Percentiles rank a stretch among this genome's conserved stretches.
Evolutionary conservation across 2,329 filamentous ascomycete genomes (phyloP).

Genomic region (Pseudodiploospora longispora): DNA sequence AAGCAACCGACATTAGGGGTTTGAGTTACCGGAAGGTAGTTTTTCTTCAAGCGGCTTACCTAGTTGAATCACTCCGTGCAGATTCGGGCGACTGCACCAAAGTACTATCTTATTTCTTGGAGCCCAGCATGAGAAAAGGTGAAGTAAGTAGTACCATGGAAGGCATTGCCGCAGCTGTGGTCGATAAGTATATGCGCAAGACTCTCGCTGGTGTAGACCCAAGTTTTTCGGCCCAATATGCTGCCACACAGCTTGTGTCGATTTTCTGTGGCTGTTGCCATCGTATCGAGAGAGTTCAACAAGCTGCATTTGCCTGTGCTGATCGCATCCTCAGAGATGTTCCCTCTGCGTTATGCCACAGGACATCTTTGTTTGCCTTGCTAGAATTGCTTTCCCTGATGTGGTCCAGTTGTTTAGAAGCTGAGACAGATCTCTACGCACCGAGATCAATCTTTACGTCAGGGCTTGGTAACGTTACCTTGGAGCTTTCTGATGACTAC

Average conservation of each 20-base stretch:
- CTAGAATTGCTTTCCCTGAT: conserved; percentile 87
- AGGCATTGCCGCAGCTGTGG: conserved; percentile 55
- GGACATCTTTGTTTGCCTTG: conserved; percentile 82
- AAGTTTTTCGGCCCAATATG: conserved; percentile 80
- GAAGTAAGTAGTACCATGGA: conserved; percentile 60
- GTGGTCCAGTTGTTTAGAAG: conserved; percentile 91
- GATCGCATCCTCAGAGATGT: conserved; percentile 78
- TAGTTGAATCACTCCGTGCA: conserved; percentile 83
- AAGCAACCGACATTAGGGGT: conserved; percentile 68
- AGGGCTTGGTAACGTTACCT: conserved; percentile 64
- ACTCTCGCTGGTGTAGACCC: conserved; percentile 63
- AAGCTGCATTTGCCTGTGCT: conserved; percentile 74
- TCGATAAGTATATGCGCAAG: conserved; percentile 71
- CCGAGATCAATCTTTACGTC: conserved; percentile 78
- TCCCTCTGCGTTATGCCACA: conserved; percentile 84
- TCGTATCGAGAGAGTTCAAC: conserved; percentile 83
- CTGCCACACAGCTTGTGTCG: conserved; percentile 77
- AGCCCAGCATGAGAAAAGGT: conserved; percentile 66
- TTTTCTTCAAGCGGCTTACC: conserved; percentile 82
- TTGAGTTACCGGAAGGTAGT: conserved; percentile 86
- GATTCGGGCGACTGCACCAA: conserved; percentile 84
- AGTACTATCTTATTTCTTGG: conserved; percentile 86
- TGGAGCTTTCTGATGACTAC: conserved; percentile 93
- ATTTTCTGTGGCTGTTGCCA: conserved; percentile 90
- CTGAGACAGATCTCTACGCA: conserved; percentile 88